A percentile compares a stretch with the other conserved stretches of the same genome.
These are phyloP conservation scores for Rossbeevera mucosa DNA, from an alignment of 768 basidiomycete species.

Conservation along the genomic window DNA sequence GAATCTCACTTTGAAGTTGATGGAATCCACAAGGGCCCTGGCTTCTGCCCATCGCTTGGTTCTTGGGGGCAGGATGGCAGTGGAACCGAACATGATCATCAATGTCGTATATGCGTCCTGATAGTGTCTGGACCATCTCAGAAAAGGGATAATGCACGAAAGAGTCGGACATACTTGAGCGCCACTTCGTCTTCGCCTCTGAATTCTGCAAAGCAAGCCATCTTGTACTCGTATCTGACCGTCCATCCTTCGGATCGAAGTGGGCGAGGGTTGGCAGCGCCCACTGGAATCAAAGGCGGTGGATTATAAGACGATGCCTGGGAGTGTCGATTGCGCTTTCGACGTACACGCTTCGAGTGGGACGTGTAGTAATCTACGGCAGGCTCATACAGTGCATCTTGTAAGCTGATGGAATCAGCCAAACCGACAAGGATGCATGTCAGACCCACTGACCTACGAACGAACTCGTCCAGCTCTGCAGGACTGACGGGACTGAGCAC, in stretches of 20 bases:
- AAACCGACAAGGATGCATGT: not conserved
- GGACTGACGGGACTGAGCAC: constrained; percentile 89
- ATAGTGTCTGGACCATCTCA: constrained; percentile 64
- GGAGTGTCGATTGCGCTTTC: constrained; percentile 83
- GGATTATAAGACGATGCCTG: constrained; percentile 49
- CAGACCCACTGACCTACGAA: constrained; percentile 53
- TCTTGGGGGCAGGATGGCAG: constrained; percentile 79
- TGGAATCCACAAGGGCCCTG: constrained; percentile 91
- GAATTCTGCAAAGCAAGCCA: constrained; percentile 95
- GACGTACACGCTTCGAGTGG: constrained; percentile 86
- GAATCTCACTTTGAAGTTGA: constrained; percentile 73
- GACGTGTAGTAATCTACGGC: constrained; percentile 90
- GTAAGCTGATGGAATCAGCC: constrained; percentile 49
- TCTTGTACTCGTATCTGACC: constrained; percentile 95
- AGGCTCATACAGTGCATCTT: constrained; percentile 83
- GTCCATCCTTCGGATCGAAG: constrained; percentile 89
- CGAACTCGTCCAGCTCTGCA: constrained; percentile 86
- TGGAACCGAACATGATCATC: constrained; percentile 84
- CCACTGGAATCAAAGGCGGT: constrained; percentile 45
- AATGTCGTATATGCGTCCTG: constrained; percentile 88
- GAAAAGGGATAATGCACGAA: not conserved
- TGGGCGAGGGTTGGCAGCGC: constrained; percentile 42
- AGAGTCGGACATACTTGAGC: constrained; percentile 59
- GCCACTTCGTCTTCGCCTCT: constrained; percentile 89
- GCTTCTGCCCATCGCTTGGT: constrained; percentile 99